Evolutionary conservation across 1,284 basidiomycete species (phyloP).

Genomic region (Testicularia cyperi): DNA sequence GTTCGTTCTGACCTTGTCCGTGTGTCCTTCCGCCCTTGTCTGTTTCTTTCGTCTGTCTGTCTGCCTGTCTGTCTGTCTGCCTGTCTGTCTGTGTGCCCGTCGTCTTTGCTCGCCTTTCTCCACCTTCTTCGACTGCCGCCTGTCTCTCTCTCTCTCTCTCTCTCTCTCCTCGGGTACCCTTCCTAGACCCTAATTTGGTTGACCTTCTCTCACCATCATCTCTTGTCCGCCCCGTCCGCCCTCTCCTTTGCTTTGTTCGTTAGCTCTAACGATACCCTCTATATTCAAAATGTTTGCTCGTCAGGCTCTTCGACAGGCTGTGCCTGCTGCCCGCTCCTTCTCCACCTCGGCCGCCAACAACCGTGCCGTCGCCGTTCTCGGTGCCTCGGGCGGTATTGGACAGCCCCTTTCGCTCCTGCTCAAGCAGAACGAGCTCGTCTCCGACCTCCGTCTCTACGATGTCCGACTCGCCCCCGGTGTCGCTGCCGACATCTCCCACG

Average conservation of each 20-base stretch:
- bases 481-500: slow-evolving; percentile 66
- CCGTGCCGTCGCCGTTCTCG: slow-evolving; percentile 84
- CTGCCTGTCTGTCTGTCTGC: no score
- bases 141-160: no score
- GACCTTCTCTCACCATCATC: no score
- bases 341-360: slow-evolving; percentile 73
- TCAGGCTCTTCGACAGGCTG: slow-evolving; percentile 41
- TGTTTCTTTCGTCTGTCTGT: no score
- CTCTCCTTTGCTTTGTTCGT: neutral
- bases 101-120: no score
- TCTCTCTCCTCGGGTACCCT: no score
- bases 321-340: slow-evolving; percentile 67
- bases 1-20: no score
- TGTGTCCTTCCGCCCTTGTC: no score
- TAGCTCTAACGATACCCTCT: no score
- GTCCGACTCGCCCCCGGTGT: slow-evolving; percentile 63
- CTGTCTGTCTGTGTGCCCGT: no score
- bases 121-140: no score
- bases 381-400: slow-evolving; percentile 80
- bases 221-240: slow-evolving; percentile 16
- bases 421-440: slow-evolving; percentile 80
- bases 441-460: slow-evolving; percentile 64
- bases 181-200: no score
- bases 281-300: slow-evolving; percentile 47
- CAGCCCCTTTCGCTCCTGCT: slow-evolving; percentile 80